Base-by-base conservation (phyloP, 345 rosid genomes). In the Brassica nigra region DNA sequence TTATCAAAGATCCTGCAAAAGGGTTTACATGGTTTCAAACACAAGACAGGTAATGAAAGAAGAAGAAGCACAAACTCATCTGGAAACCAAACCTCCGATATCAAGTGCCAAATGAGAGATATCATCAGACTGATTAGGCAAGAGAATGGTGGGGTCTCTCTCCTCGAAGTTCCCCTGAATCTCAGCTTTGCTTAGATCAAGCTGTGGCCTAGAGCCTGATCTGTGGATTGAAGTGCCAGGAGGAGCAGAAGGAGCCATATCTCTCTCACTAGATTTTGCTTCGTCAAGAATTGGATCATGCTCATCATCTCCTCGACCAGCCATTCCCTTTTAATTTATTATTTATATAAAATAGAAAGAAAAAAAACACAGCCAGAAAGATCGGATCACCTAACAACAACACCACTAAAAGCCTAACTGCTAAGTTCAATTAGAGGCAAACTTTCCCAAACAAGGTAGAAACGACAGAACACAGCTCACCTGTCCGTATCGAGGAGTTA, bases 71-170 rank as follows among this genome's bases (percentile, higher is more conserved):
- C 7, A 52, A 52, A 0, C 20, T 14, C n/a, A 12, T 44, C 15
- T 44, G 15, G 15, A 44, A 37, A 44, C 15, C 54, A 44, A 52
- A 95, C 99, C 99, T 88, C 99, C 99, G 70, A 95, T 95, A 75
- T 95, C 99, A 82, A 93, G 89, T 71, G 99, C 95, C 84, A 93
- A 85, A 76, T 95, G 98, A 63, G 97, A 95, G 70, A 95, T 89
- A 76, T 95, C 99, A 88, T 95, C 99, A 77, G 97, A 93, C 62
- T 95, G 98, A 86, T 95, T 95, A 77, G 99, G 99, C 85, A 95
- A 80, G 55, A 95, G 83, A 84, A 95, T 95, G 4, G 98, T 93
- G 54, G 99, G 99, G 84, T 93, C 89, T 78, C 86, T 89, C 86
- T 90, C 98, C 75, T 96, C 99, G 68, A 86, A 89, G 82, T 86